Evolutionary conservation across 768 basidiomycete species (phyloP), one percentile per base, ranked within the genome.

Genomic region (Russula earlei): DNA sequence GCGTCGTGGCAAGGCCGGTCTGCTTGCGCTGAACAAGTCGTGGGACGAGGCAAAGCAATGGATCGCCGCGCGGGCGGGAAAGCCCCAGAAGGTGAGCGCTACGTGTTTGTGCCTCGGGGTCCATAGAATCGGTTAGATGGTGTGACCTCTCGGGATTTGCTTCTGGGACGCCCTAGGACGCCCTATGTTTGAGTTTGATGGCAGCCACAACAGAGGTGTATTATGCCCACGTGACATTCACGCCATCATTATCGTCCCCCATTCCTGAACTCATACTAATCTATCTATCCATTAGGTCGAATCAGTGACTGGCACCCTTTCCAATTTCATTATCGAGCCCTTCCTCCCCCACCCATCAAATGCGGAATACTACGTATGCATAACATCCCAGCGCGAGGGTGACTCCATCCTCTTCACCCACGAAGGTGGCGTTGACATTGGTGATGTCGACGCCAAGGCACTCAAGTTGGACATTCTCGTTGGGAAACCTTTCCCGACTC

Each of bases 321-420:
- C 86, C 78, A 96, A 85, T 70, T 98, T 99, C 75, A 97, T 99
- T 71, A 80, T 98, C 62, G 95, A 99, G 73, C 95, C 95, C n/a
- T 96, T 99, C 84, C 78, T 94, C 51, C 95, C 95, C 46, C 95
- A 98, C 68, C 85, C 91, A 2, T 82, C 90, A 50, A 79, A 92
- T 68, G 87, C 92, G 56, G 96, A 98, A 70, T 97, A 91, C 75
- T 99, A 98, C 70, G 88, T 99, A 68, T 98, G 95, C 75, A 88
- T 99, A 73, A 97, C 84, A 72, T 98, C 95, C 15, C 84, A 80
- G 24, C 90, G 96, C 60, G 87, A 95, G 67, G 92, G 90, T 54
- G 96, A 99, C 67, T 79, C 84, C 49, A 97, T 99, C 70, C 89
- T 98, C 69, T 99, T 98, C 81, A 96, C 93, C 31, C 93, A 96